These are phyloP conservation scores for Meyerozyma sp. DNA, from an alignment of 1,139 yeast species.

Conservation along the genomic window DNA sequence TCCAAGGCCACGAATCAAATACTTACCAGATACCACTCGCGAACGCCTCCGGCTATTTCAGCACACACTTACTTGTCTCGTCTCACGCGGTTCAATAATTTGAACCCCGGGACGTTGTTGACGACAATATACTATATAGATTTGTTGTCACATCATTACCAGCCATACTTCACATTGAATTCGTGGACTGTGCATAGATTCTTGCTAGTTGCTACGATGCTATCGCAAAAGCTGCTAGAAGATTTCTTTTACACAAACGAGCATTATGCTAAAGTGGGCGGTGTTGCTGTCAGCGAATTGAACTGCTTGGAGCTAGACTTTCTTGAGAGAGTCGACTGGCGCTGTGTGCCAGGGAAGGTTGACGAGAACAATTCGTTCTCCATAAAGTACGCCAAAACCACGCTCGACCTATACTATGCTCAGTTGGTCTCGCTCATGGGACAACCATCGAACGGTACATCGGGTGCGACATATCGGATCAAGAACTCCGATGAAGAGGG, in stretches of 20 bases:
- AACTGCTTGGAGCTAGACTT: constrained; percentile 88
- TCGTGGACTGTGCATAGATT: constrained; percentile 93
- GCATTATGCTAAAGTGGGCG: constrained; percentile 95
- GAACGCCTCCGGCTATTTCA: constrained; percentile 87
- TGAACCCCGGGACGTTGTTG: constrained; percentile 76
- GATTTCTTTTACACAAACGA: constrained; percentile 91
- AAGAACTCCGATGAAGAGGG: constrained; percentile 6
- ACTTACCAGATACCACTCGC: constrained; percentile 85
- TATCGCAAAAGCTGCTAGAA: constrained; percentile 88
- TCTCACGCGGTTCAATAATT: constrained; percentile 74
- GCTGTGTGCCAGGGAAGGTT: constrained; percentile 37
- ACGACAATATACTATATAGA: constrained; percentile 87
- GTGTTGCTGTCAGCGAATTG: constrained; percentile 79
- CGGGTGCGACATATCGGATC: constrained; percentile 3
- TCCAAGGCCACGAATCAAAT: constrained; percentile 34
- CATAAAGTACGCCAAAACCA: constrained; percentile 36
- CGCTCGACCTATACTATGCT: constrained; percentile 53
- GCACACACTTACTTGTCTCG: constrained; percentile 72
- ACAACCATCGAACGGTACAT: constrained; percentile 10
- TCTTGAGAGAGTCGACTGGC: constrained; percentile 73
- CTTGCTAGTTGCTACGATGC: constrained; percentile 82
- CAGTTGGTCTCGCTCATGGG: constrained; percentile 65
- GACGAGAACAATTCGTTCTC: constrained; percentile 20
- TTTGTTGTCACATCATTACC: constrained; percentile 68
- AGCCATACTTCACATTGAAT: constrained; percentile 73